Evolutionary conservation across 257 asterid genomes (phyloP), one percentile per base, ranked within the genome.

Genomic region (Fraxinus quadrangulata): DNA sequence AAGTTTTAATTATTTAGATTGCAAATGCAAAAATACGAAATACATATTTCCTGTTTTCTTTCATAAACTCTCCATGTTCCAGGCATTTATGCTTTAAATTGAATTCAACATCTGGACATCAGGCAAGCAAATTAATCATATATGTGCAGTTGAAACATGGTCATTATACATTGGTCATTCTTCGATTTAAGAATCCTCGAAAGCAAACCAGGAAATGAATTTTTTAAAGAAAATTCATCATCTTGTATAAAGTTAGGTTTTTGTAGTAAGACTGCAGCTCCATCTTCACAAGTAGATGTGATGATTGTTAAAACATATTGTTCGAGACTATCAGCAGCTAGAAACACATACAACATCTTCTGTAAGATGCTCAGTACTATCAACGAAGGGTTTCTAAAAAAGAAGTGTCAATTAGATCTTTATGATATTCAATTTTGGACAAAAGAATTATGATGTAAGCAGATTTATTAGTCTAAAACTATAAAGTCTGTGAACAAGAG

Each of bases 251-350:
- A 77, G 88, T 88, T 71, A 95, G 89, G 78, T 89, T 95, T 87
- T 85, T 89, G 76, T 85, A 77, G 81, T 90, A 90, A 69, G 87
- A 84, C 97, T 75, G 92, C 92, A 83, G 89, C 79, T 72, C 95
- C 97, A 83, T 90, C 98, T 82, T 87, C 88, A 86, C 93, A 91
- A 70, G 89, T 81, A 70, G 96, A 89, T 70, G 78, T 79, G 79
- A 95, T 87, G 79, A 86, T 87, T 82, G 87, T 88, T 73, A 89
- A 79, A 75, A 93, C 79, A 82, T 80, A 88, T 77, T 89, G 90
- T 84, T 95, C 98, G 78, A 93, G 93, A 90, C 84, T 84, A 81
- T 95, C 93, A 84, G 97, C 97, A 82, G 97, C 93, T 34, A 97
- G 97, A 82, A 95, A 86, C 82, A 95, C 97, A 73, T 39, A 90